Percentiles rank a stretch among this genome's conserved stretches.
These are phyloP conservation scores for Davidsoniella virescens DNA, from an alignment of 2,329 filamentous ascomycete species.

Conservation along the genomic window DNA sequence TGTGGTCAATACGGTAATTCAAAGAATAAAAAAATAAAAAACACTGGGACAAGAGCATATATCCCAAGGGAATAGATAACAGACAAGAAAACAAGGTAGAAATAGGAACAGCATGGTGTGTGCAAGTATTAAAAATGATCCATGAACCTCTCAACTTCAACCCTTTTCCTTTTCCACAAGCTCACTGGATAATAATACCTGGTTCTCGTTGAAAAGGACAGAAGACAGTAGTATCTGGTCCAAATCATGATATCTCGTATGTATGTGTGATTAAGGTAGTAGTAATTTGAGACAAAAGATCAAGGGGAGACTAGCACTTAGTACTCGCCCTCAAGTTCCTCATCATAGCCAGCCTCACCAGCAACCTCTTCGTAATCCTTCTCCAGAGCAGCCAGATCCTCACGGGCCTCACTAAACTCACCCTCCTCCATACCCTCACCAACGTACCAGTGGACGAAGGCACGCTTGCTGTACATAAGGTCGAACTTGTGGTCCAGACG, in stretches of 20 bases:
- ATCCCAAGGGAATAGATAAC: background rate
- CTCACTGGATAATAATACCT: background rate
- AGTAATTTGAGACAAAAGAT: slow-evolving; percentile 1
- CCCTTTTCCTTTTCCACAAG: background rate
- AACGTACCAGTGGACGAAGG: slow-evolving; percentile 66
- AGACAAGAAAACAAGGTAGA: background rate
- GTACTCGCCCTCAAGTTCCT: slow-evolving; percentile 61
- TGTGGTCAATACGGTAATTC: slow-evolving; percentile 1
- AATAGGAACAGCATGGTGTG: background rate
- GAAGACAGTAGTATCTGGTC: slow-evolving; percentile 8
- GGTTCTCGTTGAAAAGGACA: background rate
- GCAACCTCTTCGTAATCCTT: slow-evolving; percentile 80
- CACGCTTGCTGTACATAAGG: slow-evolving; percentile 64
- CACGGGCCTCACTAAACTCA: slow-evolving; percentile 74
- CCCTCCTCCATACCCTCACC: slow-evolving; percentile 88
- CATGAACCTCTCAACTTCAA: background rate
- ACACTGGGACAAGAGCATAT: background rate
- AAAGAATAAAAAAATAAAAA: background rate
- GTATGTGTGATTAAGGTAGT: slow-evolving; percentile 3
- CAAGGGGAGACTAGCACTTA: slow-evolving; percentile 28
- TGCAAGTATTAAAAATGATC: slow-evolving; percentile 1
- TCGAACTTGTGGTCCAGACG: slow-evolving; percentile 61
- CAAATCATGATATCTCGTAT: slow-evolving; percentile 8
- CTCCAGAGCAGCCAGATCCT: slow-evolving; percentile 72
- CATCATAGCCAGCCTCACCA: slow-evolving; percentile 49